These are phyloP conservation scores for Chlamydomonas sphaeroides DNA, from an alignment of 139 green algal genomes.

Conservation along the genomic window DNA sequence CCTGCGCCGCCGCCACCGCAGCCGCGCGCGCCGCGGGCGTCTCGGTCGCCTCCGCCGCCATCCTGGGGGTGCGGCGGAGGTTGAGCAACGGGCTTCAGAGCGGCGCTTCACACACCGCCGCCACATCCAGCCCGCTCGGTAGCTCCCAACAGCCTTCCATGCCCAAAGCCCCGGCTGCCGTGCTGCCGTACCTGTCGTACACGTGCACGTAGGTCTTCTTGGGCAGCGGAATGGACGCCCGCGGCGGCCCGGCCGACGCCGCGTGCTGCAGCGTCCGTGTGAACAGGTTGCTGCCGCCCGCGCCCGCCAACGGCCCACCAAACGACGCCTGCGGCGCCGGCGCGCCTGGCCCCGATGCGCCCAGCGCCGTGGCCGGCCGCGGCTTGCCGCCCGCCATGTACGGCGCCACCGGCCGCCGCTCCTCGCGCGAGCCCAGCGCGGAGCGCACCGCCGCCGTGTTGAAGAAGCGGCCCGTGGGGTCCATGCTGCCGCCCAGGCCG, in stretches of 20 bases:
- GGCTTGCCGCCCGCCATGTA: neutral
- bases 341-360: neutral
- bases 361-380: neutral
- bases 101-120: no score
- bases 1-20: slow-evolving; percentile 7
- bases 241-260: neutral
- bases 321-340: no score
- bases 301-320: no score
- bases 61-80: no score
- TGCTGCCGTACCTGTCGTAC: no score
- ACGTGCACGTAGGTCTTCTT: slow-evolving; percentile 39
- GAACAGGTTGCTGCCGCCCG: neutral
- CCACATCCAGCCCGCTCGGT: no score
- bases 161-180: no score
- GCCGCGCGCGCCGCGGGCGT: neutral
- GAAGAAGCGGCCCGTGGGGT: slow-evolving; percentile 16
- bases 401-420: neutral
- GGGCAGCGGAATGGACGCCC: slow-evolving; percentile 11
- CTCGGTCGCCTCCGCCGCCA: slow-evolving; percentile 29
- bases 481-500: neutral
- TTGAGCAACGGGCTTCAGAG: no score
- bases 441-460: neutral
- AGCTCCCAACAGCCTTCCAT: no score
- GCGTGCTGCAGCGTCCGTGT: neutral
- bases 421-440: neutral